A percentile compares a stretch with the other conserved stretches of the same genome.
Conservation (phyloP, 75 land plant genomes). For the Sequoia sempervirens region DNA sequence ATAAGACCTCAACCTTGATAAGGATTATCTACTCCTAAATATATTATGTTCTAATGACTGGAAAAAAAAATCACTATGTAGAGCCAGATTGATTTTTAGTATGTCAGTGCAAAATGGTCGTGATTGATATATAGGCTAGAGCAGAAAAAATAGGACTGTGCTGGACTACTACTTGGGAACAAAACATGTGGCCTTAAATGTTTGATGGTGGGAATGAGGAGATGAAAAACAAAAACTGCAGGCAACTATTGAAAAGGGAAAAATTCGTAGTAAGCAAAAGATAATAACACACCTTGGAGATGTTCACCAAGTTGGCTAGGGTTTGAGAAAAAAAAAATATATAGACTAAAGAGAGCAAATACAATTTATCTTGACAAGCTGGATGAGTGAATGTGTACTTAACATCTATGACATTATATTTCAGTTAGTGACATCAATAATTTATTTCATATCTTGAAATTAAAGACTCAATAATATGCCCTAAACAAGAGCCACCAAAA, state of each 20-base stretch:
- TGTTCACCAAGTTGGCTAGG: background rate
- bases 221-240: background rate
- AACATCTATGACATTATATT: background rate
- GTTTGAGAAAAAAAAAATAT: background rate
- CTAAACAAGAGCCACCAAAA: too few relatives aligned
- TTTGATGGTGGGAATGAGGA: background rate
- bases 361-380: background rate
- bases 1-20: too few relatives aligned
- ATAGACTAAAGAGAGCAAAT: background rate
- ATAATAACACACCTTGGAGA: background rate
- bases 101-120: background rate
- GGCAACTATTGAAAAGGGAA: background rate
- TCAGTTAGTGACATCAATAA: background rate
- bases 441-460: too few relatives aligned
- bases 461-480: too few relatives aligned
- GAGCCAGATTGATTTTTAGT: background rate
- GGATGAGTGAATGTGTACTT: too few relatives aligned
- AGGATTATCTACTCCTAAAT: too few relatives aligned
- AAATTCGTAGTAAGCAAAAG: background rate
- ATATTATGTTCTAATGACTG: too few relatives aligned
- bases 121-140: background rate
- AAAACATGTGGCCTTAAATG: background rate
- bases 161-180: background rate
- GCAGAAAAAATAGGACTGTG: background rate
- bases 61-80: too few relatives aligned